Base-by-base conservation (phyloP, 495 filamentous ascomycete genomes). In the Opeltia flavorubescens region DNA sequence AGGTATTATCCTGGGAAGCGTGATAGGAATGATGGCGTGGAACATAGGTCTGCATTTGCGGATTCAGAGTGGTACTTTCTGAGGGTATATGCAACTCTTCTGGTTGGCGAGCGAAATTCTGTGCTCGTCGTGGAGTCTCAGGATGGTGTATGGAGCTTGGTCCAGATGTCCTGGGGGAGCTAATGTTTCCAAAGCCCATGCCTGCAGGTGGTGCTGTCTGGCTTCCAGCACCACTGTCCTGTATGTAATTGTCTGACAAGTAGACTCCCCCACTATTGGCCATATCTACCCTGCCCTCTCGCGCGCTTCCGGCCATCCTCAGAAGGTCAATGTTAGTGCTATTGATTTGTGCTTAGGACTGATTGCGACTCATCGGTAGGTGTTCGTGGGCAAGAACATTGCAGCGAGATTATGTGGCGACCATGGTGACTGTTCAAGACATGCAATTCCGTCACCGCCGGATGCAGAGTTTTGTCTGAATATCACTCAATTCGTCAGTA, bases 41-140 rank as follows among this genome's bases (percentile, higher is more conserved):
- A 13, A 44, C 4, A 29, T 44, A 17, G 2, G n/a, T 30, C 46
- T 60, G 39, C 62, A 66, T 64, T 48, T 64, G 54, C 52, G 62
- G 55, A 52, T 61, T 60, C 57, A 68, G 61, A 33, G 53, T 53
- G 38, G 54, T 39, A 54, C 70, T 69, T 34, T 72, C 69, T 12
- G 81, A 66, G 34, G 80, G 76, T 50, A 89, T 81, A 63, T 89
- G 85, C 55, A 89, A 71, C 67, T 93, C 86, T 54, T 89, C 85
- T 50, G 74, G 68, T 39, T 72, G 68, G 41, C 78, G 69, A 24
- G 61, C 66, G 48, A 70, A 71, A 11, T 63, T 60, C 31, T 69
- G 66, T 40, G 66, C 58, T 54, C 76, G 67, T 53, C 77, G 69
- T 31, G 72, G 65, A 23, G 70, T 69, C 25, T 77, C 76, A 59